Evolutionary conservation across 495 filamentous ascomycete genomes (phyloP).

Genomic region (Hypoxylon lienhwacheense): DNA sequence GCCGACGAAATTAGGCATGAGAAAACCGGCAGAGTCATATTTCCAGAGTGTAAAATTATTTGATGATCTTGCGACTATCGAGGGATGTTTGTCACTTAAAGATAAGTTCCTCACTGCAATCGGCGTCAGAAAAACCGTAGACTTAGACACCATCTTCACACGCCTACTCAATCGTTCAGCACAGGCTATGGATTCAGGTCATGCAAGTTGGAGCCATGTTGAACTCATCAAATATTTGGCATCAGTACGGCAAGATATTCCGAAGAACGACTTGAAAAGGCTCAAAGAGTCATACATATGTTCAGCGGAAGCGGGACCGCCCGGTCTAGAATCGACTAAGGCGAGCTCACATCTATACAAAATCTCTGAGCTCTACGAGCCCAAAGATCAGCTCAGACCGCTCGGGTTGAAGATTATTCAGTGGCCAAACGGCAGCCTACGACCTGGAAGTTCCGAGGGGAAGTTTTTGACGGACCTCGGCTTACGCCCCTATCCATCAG

Average conservation of each 20-base stretch:
- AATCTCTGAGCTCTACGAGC: constrained; percentile 83
- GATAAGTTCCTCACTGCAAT: constrained; percentile 83
- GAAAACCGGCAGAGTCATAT: constrained; percentile 81
- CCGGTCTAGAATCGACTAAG: constrained; percentile 46
- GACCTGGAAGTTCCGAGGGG: constrained; percentile 64
- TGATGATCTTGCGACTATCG: constrained; percentile 83
- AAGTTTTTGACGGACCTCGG: constrained; percentile 73
- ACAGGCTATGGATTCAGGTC: constrained; percentile 45
- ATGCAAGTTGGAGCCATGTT: constrained; percentile 82
- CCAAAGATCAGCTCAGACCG: constrained; percentile 66
- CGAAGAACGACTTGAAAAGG: constrained; percentile 75
- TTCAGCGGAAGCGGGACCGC: constrained; percentile 67
- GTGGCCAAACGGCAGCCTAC: constrained; percentile 71
- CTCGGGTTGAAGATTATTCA: constrained; percentile 79
- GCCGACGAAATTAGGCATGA: constrained; percentile 91
- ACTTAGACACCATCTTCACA: constrained; percentile 89
- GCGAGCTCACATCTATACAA: constrained; percentile 63
- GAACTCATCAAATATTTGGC: constrained; percentile 93
- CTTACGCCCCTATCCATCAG: constrained; percentile 67
- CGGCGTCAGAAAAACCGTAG: constrained; percentile 85
- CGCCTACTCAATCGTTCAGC: constrained; percentile 66
- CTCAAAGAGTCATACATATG: constrained; percentile 78
- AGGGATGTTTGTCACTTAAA: constrained; percentile 73
- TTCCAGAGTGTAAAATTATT: constrained; percentile 93
- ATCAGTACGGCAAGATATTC: constrained; percentile 89